Percentiles rank a stretch among this genome's conserved stretches.
These are phyloP conservation scores for Boletus speciosus DNA, from an alignment of 768 basidiomycete species.

Conservation along the genomic window DNA sequence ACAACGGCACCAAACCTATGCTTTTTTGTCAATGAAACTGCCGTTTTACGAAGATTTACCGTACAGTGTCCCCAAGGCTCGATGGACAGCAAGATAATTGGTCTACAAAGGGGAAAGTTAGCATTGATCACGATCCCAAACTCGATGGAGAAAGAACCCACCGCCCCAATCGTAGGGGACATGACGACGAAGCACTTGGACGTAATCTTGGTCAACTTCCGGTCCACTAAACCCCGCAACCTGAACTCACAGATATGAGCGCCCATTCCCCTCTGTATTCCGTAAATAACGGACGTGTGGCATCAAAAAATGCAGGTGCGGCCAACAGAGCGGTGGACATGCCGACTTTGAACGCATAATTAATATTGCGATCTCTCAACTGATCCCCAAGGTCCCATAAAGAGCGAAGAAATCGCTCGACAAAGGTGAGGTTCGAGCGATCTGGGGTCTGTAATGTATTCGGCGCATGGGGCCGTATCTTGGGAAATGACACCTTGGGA, in stretches of 20 bases:
- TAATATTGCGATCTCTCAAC: conserved; percentile 69
- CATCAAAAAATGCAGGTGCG: conserved; percentile 82
- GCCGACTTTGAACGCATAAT: conserved; percentile 86
- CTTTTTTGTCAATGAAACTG: conserved; percentile 7
- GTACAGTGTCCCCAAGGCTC: conserved; percentile 82
- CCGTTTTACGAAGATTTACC: conserved; percentile 26
- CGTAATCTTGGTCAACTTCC: conserved; percentile 5
- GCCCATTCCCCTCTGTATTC: conserved; percentile 94
- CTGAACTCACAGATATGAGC: conserved; percentile 70
- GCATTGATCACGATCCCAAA: conserved; percentile 5
- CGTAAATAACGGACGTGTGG: conserved; percentile 72
- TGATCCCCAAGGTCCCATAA: conserved; percentile 70
- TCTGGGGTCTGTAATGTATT: conserved; percentile 82
- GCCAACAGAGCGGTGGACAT: conserved; percentile 81
- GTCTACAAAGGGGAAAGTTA: conserved; percentile 47
- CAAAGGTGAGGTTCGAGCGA: conserved; percentile 51
- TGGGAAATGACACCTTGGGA: conserved; percentile 70
- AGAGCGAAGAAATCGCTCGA: conserved; percentile 61
- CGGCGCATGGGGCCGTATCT: conserved; percentile 76
- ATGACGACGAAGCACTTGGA: conserved; percentile 83
- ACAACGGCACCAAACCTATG: conserved; percentile 72
- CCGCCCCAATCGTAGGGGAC: conserved; percentile 84
- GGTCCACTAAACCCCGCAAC: conserved; percentile 11
- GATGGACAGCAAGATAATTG: conserved; percentile 80
- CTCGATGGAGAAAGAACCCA: conserved; percentile 33